Conservation (phyloP, 768 basidiomycete genomes). For the Amanita fuliginea region DNA sequence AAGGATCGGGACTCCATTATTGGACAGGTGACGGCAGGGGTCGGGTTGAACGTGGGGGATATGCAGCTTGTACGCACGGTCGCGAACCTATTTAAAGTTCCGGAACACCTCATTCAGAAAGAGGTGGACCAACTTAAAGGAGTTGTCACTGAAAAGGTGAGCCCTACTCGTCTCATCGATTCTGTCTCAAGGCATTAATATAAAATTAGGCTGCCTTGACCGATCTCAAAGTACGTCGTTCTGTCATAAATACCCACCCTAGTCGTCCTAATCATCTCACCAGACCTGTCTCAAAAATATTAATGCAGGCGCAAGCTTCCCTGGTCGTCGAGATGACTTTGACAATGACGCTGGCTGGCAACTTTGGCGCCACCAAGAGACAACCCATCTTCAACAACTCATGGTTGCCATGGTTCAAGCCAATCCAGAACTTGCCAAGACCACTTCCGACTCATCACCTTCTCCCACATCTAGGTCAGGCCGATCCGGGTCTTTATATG, state of each 20-base stretch:
- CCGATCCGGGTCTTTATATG: constrained; percentile 45
- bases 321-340: constrained; percentile 83
- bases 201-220: constrained; percentile 60
- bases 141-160: constrained; percentile 68
- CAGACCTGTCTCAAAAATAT: constrained; percentile 90
- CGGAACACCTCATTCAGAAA: constrained; percentile 51
- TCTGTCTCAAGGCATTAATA: constrained; percentile 1
- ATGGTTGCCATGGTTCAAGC: constrained; percentile 81
- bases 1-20: constrained; percentile 32
- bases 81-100: constrained; percentile 63
- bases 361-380: constrained; percentile 75
- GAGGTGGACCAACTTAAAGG: constrained; percentile 62
- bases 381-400: constrained; percentile 74
- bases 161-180: not conserved
- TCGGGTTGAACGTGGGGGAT: constrained; percentile 45
- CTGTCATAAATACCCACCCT: constrained; percentile 17
- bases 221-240: constrained; percentile 63
- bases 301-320: constrained; percentile 72
- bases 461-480: constrained; percentile 32
- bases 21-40: not conserved
- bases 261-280: constrained; percentile 1
- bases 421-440: constrained; percentile 80
- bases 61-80: constrained; percentile 71
- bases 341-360: constrained; percentile 73
- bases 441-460: constrained; percentile 42